Evolutionary conservation across 257 asterid genomes (phyloP), one percentile per base, ranked within the genome.

Genomic region (Rehmannia glutinosa): DNA sequence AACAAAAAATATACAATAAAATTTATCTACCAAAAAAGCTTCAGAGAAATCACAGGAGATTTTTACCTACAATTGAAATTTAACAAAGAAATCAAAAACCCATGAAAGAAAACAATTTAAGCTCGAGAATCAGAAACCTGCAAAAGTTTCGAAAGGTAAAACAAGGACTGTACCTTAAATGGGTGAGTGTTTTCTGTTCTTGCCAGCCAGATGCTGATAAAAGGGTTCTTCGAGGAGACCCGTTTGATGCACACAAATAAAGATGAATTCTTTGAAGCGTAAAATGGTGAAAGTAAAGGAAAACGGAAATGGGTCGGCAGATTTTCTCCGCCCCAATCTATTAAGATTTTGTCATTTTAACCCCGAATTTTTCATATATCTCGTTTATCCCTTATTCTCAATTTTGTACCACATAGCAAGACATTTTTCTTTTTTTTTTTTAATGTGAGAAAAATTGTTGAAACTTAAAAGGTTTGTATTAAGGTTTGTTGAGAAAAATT

Each of bases 161-260:
- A 56, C 8, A 33, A 6, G 36, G 32, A 63, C 60, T 51, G 46
- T 73, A 80, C 82, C 85, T 41, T 8, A 62, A 66, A 69, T 76
- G 3, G 38, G 13, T 21, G 11, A 23, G 11, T 10, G 30, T 47
- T 38, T 39, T 7, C 10, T 21, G 36, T 13, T 35, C 55, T 62
- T 51, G 78, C 54, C 57, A 7, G 47, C 57, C 42, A 68, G 70
- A 63, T 65, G 71, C 58, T 16, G 55, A 21, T 41, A 25, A 24
- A 16, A 47, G 25, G 70, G 66, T 23, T 67, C 33, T 42, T 12
- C 54, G 65, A 62, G 19, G 56, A 60, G 51, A 66, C 23, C 6
- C 67, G 25, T 17, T 50, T 56, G 45, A 49, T 57, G 57, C 25
- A 15, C 1, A 33, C 42, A 27, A 28, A 39, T 25, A 12, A 57